phyloP scores from a whole-genome alignment of 108 stramenopile species.

The Poteriospumella lacustris region DNA sequence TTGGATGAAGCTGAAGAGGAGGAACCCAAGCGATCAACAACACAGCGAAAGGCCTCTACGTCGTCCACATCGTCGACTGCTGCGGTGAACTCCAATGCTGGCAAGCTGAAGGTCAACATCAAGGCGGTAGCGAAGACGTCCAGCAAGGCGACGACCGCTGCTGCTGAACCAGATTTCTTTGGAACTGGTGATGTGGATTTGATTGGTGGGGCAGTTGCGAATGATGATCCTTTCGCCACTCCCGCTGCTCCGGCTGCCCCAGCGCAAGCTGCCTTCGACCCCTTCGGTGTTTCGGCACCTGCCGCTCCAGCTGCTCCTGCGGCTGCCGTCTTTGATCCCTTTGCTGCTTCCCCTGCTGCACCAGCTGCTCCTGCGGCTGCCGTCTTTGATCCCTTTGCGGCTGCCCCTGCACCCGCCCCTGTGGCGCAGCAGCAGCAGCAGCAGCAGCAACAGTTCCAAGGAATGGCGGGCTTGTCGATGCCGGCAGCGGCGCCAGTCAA shows the following conservation, averaged over 20 bases:
- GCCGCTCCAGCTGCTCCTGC: constrained; percentile 17
- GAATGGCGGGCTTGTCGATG: too few relatives aligned
- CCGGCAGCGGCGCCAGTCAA: too few relatives aligned
- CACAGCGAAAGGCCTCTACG: neutral
- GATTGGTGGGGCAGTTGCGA: neutral
- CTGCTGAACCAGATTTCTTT: neutral
- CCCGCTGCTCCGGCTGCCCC: neutral
- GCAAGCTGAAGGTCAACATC: constrained; percentile 28
- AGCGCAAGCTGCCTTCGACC: neutral
- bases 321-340: constrained; percentile 17
- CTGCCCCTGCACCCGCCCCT: neutral
- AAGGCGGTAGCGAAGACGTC: neutral
- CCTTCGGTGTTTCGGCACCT: too few relatives aligned
- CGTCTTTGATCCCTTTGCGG: constrained; percentile 24
- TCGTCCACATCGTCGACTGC: neutral
- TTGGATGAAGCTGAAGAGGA: neutral
- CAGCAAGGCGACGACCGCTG: neutral
- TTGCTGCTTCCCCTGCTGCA: neutral
- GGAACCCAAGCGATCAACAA: too few relatives aligned
- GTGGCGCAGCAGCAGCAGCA: neutral
- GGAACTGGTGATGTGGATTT: neutral
- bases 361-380: constrained; percentile 10
- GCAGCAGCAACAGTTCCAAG: neutral
- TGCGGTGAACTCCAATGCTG: neutral
- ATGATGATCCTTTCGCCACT: constrained; percentile 13